These are phyloP conservation scores for Sclerotinia nivalis DNA, from an alignment of 2,329 filamentous ascomycete species.

Conservation along the genomic window DNA sequence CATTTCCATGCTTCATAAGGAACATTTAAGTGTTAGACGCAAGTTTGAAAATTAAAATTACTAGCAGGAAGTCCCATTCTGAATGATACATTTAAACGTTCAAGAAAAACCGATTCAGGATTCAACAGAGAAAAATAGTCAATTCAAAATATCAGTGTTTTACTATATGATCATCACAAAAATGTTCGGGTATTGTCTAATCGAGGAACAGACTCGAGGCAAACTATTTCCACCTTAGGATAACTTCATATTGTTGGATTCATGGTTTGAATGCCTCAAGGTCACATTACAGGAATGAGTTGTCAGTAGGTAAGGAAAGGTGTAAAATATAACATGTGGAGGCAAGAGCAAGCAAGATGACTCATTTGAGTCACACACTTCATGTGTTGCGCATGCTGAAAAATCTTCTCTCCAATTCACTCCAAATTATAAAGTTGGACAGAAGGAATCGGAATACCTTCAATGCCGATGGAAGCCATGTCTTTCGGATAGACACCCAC, in stretches of 20 bases:
- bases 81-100: no score
- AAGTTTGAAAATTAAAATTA: no score
- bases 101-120: not conserved
- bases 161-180: not conserved
- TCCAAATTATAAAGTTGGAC: not conserved
- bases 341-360: not conserved
- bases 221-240: not conserved
- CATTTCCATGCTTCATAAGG: no score
- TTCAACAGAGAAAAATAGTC: not conserved
- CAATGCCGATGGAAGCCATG: not conserved
- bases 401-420: not conserved
- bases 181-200: no score
- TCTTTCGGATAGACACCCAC: not conserved
- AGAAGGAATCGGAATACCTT: not conserved
- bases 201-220: not conserved
- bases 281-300: not conserved
- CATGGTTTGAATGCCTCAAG: not conserved
- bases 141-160: not conserved
- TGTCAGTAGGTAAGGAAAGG: no score
- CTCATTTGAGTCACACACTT: not conserved
- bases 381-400: not conserved
- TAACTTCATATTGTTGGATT: not conserved
- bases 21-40: no score
- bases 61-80: no score
- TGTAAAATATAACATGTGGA: no score